Evolutionary conservation across 2,329 filamentous ascomycete species (phyloP).

Genomic region (Phoma sp.): DNA sequence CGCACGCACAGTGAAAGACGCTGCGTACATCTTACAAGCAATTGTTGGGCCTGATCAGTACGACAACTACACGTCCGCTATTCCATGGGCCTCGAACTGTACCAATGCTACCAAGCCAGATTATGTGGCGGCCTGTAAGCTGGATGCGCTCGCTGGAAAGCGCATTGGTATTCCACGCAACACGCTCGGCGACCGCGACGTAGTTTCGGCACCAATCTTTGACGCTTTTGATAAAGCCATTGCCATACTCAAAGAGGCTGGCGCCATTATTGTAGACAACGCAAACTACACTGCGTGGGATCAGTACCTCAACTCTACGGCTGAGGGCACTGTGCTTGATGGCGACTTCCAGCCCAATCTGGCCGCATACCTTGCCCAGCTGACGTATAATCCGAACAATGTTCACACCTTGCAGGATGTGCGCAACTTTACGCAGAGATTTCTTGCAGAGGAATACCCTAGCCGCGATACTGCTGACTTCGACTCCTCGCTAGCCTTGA

Average conservation of each 20-base stretch:
- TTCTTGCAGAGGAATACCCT: slow-evolving; percentile 64
- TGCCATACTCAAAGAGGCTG: slow-evolving; percentile 58
- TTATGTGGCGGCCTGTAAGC: slow-evolving; percentile 65
- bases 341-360: slow-evolving; percentile 67
- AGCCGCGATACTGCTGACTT: slow-evolving; percentile 64
- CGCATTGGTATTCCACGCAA: slow-evolving; percentile 70
- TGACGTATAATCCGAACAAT: slow-evolving; percentile 64
- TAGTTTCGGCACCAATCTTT: slow-evolving; percentile 49
- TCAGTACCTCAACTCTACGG: slow-evolving; percentile 50
- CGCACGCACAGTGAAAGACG: slow-evolving; percentile 64
- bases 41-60: slow-evolving; percentile 62
- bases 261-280: slow-evolving; percentile 65
- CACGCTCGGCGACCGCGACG: slow-evolving; percentile 52
- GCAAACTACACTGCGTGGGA: slow-evolving; percentile 63
- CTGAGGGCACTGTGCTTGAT: slow-evolving; percentile 56
- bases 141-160: slow-evolving; percentile 60
- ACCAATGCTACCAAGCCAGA: slow-evolving; percentile 57
- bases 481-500: slow-evolving; percentile 59
- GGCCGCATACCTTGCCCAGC: slow-evolving; percentile 60
- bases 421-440: slow-evolving; percentile 61
- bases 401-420: slow-evolving; percentile 60
- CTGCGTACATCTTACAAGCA: slow-evolving; percentile 61
- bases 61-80: slow-evolving; percentile 65
- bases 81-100: slow-evolving; percentile 54
- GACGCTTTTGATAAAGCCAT: slow-evolving; percentile 64